phyloP scores from a whole-genome alignment of 176 grass and related monocot species.

The Carex kokanica region DNA sequence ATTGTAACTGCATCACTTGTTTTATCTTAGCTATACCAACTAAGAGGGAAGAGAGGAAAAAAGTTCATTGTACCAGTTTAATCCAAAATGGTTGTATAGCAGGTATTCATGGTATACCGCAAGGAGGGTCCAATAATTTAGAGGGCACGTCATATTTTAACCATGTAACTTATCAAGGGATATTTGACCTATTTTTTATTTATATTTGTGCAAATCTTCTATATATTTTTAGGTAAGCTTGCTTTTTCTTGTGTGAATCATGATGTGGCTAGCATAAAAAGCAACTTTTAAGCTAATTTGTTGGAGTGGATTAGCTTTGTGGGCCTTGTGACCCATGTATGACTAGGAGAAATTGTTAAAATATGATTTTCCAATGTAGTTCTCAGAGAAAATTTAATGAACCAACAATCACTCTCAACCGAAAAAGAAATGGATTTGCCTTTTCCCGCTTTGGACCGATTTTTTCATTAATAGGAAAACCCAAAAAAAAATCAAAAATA shows the following conservation, averaged over 20 bases:
- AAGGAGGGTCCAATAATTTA: background rate
- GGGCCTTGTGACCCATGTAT: background rate
- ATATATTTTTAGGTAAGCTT: constrained; percentile 13
- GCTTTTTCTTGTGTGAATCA: constrained; percentile 1
- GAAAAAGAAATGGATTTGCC: background rate
- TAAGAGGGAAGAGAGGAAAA: background rate
- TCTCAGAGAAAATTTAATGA: background rate
- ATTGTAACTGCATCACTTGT: constrained; percentile 10
- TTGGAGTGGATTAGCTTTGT: constrained; percentile 21
- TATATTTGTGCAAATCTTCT: background rate
- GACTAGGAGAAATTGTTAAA: background rate
- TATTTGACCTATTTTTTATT: background rate
- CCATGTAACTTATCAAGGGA: background rate
- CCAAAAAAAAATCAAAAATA: too few species aligned
- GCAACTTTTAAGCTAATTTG: constrained; percentile 36
- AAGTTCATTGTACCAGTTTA: background rate
- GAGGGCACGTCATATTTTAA: background rate
- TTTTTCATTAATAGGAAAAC: too few species aligned
- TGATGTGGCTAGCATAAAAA: constrained; percentile 36
- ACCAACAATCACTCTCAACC: background rate
- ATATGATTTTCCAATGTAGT: background rate
- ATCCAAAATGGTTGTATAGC: background rate
- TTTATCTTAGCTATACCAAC: background rate
- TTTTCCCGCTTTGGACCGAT: background rate
- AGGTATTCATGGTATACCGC: background rate